Evolutionary conservation across 2,329 filamentous ascomycete genomes (phyloP).

Genomic region (Juglanconis juglandina): DNA sequence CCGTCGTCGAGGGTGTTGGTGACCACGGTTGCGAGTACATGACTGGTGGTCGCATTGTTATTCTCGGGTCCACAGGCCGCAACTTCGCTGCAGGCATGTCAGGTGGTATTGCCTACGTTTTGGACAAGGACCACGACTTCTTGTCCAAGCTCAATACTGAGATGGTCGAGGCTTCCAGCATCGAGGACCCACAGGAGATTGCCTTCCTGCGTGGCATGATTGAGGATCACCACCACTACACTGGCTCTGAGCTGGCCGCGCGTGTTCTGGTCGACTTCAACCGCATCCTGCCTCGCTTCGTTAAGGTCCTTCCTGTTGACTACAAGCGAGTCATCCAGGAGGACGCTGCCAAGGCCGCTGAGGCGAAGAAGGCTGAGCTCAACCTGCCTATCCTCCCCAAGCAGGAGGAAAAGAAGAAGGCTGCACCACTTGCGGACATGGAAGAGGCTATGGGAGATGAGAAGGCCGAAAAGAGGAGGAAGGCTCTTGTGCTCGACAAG

Average conservation of each 20-base stretch:
- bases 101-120: conserved; percentile 91
- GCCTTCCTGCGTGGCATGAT: conserved; percentile 87
- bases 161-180: conserved; percentile 86
- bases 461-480: conserved; percentile 84
- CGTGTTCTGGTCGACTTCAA: conserved; percentile 94
- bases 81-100: conserved; percentile 99
- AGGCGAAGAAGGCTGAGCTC: conserved; percentile 80
- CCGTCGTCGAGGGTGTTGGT: conserved; percentile 94
- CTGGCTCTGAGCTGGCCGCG: conserved; percentile 88
- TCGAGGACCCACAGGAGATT: conserved; percentile 85
- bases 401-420: conserved; percentile 65
- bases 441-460: conserved; percentile 86
- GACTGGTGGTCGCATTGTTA: conserved; percentile 88
- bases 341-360: conserved; percentile 79
- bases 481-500: conserved; percentile 92
- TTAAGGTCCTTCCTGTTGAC: conserved; percentile 91
- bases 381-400: conserved; percentile 74
- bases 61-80: conserved; percentile 84
- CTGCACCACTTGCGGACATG: conserved; percentile 72
- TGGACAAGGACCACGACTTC: conserved; percentile 88
- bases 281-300: conserved; percentile 81
- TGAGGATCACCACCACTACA: conserved; percentile 97
- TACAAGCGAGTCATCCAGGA: conserved; percentile 92
- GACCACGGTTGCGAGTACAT: conserved; percentile 99
- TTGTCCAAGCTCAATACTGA: conserved; percentile 91